A percentile compares a stretch with the other conserved stretches of the same genome.
These are phyloP conservation scores for Elsinoe necatrix DNA, from an alignment of 2,329 filamentous ascomycete species.

Conservation along the genomic window DNA sequence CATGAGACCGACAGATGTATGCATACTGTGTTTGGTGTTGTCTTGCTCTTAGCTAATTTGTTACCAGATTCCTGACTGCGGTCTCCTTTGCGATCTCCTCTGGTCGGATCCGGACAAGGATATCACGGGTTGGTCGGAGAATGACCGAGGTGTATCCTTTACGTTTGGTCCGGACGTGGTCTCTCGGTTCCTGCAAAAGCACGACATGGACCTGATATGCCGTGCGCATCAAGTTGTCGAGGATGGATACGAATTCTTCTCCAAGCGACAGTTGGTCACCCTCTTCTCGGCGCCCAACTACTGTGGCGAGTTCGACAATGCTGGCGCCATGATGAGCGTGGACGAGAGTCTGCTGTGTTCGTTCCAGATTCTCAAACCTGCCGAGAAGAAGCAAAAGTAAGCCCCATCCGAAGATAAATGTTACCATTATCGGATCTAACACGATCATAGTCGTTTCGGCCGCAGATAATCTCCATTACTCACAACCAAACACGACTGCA, in stretches of 20 bases:
- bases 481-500: neutral
- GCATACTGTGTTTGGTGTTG: constrained; percentile 32
- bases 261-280: constrained; percentile 92
- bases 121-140: constrained; percentile 98
- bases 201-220: constrained; percentile 99
- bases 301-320: constrained; percentile 98
- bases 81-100: constrained; percentile 89
- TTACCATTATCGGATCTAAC: constrained; percentile 13
- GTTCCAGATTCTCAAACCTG: constrained; percentile 99
- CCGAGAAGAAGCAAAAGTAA: constrained; percentile 99
- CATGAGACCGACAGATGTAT: constrained; percentile 97
- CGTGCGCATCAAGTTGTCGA: constrained; percentile 98
- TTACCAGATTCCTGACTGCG: constrained; percentile 86
- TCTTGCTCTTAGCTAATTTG: constrained; percentile 19
- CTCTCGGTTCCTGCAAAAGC: constrained; percentile 94
- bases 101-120: constrained; percentile 99
- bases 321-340: constrained; percentile 99
- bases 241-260: constrained; percentile 99
- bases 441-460: constrained; percentile 18
- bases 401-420: constrained; percentile 28
- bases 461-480: constrained; percentile 16
- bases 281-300: constrained; percentile 98
- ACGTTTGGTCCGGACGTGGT: constrained; percentile 97
- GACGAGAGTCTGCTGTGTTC: constrained; percentile 97
- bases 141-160: constrained; percentile 96